phyloP scores from a whole-genome alignment of 495 filamentous ascomycete genomes.

The Arthonia radiata region DNA sequence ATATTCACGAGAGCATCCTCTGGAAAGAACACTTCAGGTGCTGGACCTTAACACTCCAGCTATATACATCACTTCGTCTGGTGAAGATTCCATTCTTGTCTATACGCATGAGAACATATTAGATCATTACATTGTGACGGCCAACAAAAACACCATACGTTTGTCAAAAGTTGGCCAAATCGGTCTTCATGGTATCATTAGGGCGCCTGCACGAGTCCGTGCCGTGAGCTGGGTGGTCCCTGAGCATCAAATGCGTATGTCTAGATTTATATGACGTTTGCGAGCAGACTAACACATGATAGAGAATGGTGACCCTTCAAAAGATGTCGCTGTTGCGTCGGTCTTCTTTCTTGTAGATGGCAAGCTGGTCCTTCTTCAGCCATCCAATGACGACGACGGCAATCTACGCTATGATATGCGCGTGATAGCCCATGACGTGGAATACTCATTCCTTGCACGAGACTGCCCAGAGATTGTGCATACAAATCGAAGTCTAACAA shows the following conservation, averaged over 20 bases:
- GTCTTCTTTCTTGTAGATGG: slow-evolving; percentile 90
- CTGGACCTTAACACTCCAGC: slow-evolving; percentile 63
- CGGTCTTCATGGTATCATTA: slow-evolving; percentile 84
- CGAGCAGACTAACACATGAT: slow-evolving; percentile 6
- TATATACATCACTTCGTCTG: slow-evolving; percentile 63
- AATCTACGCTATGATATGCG: slow-evolving; percentile 95
- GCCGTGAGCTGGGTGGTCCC: slow-evolving; percentile 90
- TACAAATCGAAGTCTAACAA: too few relatives aligned
- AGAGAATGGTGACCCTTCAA: slow-evolving; percentile 78
- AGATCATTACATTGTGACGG: slow-evolving; percentile 65
- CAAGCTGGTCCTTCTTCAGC: slow-evolving; percentile 80
- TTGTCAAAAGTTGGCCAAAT: slow-evolving; percentile 88
- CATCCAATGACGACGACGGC: slow-evolving; percentile 47
- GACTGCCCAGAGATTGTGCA: too few relatives aligned
- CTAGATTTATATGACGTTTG: slow-evolving; percentile 1
- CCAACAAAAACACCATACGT: slow-evolving; percentile 37
- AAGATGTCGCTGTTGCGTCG: slow-evolving; percentile 84
- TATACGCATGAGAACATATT: slow-evolving; percentile 94
- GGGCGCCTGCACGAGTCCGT: slow-evolving; percentile 75
- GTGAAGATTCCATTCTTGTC: slow-evolving; percentile 81
- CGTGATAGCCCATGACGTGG: slow-evolving; percentile 79
- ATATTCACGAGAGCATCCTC: slow-evolving; percentile 62
- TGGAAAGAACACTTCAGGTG: slow-evolving; percentile 50
- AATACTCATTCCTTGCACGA: slow-evolving; percentile 79
- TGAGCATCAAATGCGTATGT: slow-evolving; percentile 55